phyloP scores from a whole-genome alignment of 306 rosid genomes.

The Quercus engelmannii region DNA sequence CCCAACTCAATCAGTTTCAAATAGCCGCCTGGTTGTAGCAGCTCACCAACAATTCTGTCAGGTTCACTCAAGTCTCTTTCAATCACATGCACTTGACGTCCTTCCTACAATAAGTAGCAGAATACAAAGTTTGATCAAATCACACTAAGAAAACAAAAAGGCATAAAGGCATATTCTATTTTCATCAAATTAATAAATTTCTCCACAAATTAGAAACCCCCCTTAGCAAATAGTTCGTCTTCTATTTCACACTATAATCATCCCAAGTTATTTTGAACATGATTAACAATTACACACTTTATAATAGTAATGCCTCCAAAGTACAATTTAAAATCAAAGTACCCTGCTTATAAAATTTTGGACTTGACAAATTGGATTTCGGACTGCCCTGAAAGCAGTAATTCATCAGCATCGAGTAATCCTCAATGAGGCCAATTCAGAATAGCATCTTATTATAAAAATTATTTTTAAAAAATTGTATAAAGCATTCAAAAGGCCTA shows the following conservation, averaged over 20 bases:
- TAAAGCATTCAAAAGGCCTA: too few species aligned
- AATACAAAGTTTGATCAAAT: neutral
- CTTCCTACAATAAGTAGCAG: constrained; percentile 49
- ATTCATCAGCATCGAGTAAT: too few species aligned
- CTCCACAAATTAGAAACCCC: neutral
- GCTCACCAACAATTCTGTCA: constrained; percentile 81
- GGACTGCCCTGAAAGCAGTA: too few species aligned
- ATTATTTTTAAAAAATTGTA: too few species aligned
- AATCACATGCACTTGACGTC: constrained; percentile 64
- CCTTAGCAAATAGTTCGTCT: too few species aligned
- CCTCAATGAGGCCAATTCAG: too few species aligned
- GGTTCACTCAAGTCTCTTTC: constrained; percentile 87
- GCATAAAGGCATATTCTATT: neutral
- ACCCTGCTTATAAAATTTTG: too few species aligned
- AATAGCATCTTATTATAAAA: too few species aligned
- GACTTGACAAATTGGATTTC: too few species aligned
- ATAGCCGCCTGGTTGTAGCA: constrained; percentile 93
- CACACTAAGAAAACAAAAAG: neutral
- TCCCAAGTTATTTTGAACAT: neutral
- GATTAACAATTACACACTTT: neutral
- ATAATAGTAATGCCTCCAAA: neutral
- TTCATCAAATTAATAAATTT: neutral
- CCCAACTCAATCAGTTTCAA: constrained; percentile 68
- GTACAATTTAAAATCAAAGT: too few species aligned
- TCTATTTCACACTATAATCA: too few species aligned